Evolutionary conservation across 169 alveolate species (phyloP).

Genomic region (Cryptosporidium bovis): DNA sequence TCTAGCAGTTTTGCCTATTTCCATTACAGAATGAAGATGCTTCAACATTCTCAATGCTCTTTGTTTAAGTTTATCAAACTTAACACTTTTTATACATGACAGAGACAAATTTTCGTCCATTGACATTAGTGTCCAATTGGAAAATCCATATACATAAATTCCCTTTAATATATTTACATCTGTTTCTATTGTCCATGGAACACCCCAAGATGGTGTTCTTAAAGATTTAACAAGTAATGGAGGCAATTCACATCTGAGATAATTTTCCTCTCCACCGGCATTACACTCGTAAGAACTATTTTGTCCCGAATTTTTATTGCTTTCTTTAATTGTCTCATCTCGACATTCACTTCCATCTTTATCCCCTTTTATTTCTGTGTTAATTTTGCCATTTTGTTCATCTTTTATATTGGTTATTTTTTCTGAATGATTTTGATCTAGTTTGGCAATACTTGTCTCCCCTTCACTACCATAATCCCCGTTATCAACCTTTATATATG

Average conservation of each 20-base stretch:
- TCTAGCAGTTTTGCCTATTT: conserved; percentile 69
- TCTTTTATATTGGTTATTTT: not conserved
- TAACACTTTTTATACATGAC: conserved; percentile 80
- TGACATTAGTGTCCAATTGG: conserved; percentile 88
- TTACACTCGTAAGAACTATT: not conserved
- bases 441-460: not conserved
- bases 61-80: conserved; percentile 83
- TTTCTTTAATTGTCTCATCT: not conserved
- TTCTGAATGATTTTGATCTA: not conserved
- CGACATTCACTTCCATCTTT: not conserved
- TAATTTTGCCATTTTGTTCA: not conserved
- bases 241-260: conserved; percentile 79
- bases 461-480: too few species aligned
- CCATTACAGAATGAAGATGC: conserved; percentile 76
- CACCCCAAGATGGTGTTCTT: conserved; percentile 70
- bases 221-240: conserved; percentile 77
- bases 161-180: conserved; percentile 85
- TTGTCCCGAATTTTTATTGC: not conserved
- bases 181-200: conserved; percentile 63
- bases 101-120: conserved; percentile 82
- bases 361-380: conserved; percentile 1
- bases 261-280: conserved; percentile 15
- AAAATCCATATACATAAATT: conserved; percentile 88
- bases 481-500: too few species aligned
- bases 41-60: conserved; percentile 82